phyloP scores from a whole-genome alignment of 2,329 filamentous ascomycete species.

The Clonostachys sp. region DNA sequence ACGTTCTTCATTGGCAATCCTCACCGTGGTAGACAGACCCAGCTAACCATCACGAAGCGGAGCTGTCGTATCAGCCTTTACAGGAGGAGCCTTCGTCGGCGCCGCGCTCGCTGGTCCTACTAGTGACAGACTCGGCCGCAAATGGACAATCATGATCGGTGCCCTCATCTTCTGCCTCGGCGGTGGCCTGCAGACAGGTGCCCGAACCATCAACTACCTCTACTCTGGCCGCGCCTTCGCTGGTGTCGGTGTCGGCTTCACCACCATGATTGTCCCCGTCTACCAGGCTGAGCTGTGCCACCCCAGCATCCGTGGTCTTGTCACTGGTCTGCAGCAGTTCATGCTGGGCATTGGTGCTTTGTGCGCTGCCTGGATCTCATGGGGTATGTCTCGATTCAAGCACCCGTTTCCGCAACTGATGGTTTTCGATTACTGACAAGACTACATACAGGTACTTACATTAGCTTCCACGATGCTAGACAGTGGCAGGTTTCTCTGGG shows the following conservation, averaged over 20 bases:
- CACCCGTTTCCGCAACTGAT: neutral
- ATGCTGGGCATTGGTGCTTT: slow-evolving; percentile 76
- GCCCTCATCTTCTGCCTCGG: slow-evolving; percentile 68
- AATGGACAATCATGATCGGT: slow-evolving; percentile 69
- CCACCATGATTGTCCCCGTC: slow-evolving; percentile 42
- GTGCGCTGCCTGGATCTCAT: slow-evolving; percentile 69
- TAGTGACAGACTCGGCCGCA: slow-evolving; percentile 63
- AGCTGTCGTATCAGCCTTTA: slow-evolving; percentile 67
- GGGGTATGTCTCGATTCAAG: slow-evolving; percentile 36
- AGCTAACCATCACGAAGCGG: slow-evolving; percentile 37
- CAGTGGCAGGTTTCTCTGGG: slow-evolving; percentile 44
- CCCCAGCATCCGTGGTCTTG: slow-evolving; percentile 69
- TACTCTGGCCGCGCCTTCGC: slow-evolving; percentile 68
- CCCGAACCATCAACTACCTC: slow-evolving; percentile 51
- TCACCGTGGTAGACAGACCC: neutral
- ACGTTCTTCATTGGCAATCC: slow-evolving; percentile 5
- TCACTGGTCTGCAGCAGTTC: slow-evolving; percentile 76
- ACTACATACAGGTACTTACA: slow-evolving; percentile 16
- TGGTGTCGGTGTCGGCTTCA: slow-evolving; percentile 50
- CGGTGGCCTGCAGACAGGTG: slow-evolving; percentile 69
- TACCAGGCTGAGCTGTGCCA: slow-evolving; percentile 80
- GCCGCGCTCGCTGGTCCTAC: slow-evolving; percentile 58
- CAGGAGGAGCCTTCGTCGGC: slow-evolving; percentile 70
- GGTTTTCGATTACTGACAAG: neutral
- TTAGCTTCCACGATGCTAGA: slow-evolving; percentile 18